Base-by-base conservation (phyloP, 192 early-diverging fungal species). In the Entomortierella beljakovae region DNA sequence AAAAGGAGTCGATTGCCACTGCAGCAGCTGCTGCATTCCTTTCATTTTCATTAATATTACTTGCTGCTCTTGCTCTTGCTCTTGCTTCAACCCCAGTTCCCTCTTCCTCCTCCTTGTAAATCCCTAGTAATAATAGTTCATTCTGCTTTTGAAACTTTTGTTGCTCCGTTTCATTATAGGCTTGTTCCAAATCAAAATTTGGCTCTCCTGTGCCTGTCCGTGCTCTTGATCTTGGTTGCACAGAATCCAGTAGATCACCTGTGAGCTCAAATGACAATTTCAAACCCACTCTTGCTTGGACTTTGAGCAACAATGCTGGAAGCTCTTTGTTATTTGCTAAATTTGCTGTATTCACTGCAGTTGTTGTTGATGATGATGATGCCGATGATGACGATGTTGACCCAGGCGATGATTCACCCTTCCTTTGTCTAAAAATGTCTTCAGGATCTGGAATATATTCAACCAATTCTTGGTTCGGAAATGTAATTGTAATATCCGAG, bases 391-490 rank as follows among this genome's bases (percentile, higher is more conserved):
- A 10, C 7, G 23, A 4, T 7, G 20, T 15, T 58, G 57, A 34
- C n/a, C 38, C 20, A 31, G 20, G 29, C 6, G 55, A 25, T 10
- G 42, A 13, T 25, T 42, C 3, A 20, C 11, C 8, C 1, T 18
- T 28, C 1, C 43, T 42, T 6, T 37, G 55, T 13, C 40, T 56
- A 13, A 15, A 35, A 35, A 18, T 22, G 3, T 54, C 26, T 50
- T 71, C 70, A 22, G 70, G 61, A 29, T 71, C 70, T 23, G 25
- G 70, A 20, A 55, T 57, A 49, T 64, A 71, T 2, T 71, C 70
- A 9, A 57, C 6, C 1, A 32, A 31, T 23, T 38, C 46, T 49
- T 62, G 61, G 50, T 22, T 15, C 9, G 59, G 59, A 25, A 23
- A 28, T 23, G 61, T 58, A 23, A 70, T 43, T 26, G 68, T 54